phyloP scores from a whole-genome alignment of 2,329 filamentous ascomycete species.

The Hawksworthiomyces lignivorus region DNA sequence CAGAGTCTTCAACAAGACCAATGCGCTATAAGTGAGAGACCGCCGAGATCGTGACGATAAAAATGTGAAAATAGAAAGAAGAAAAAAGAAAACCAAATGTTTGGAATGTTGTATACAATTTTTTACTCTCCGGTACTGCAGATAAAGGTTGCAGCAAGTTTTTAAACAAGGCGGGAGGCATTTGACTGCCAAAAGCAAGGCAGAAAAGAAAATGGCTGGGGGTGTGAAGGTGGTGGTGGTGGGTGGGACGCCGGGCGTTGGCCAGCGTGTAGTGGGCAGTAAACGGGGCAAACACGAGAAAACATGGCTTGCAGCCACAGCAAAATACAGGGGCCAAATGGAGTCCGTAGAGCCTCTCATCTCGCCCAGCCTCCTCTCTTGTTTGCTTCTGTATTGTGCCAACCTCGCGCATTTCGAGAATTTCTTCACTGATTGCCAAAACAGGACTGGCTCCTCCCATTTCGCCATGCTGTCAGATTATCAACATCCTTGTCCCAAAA shows the following conservation, averaged over 20 bases:
- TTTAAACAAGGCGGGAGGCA: slow-evolving; percentile 6
- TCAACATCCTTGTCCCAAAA: no score
- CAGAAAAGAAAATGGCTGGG: slow-evolving; percentile 8
- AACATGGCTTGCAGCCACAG: no score
- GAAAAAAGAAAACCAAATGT: not conserved
- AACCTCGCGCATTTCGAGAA: slow-evolving; percentile 11
- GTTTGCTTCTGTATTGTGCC: no score
- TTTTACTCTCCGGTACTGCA: no score
- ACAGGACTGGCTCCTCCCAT: no score
- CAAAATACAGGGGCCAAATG: no score
- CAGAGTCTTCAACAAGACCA: no score
- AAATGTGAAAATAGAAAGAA: slow-evolving; percentile 1
- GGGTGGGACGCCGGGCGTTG: not conserved
- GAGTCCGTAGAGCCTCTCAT: no score
- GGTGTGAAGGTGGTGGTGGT: not conserved
- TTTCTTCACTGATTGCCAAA: no score
- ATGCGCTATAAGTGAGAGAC: no score
- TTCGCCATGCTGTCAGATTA: no score
- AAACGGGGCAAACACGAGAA: not conserved
- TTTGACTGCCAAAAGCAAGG: not conserved
- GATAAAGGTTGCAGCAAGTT: slow-evolving; percentile 6
- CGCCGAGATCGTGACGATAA: not conserved
- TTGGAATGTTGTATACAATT: no score
- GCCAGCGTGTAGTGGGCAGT: slow-evolving; percentile 2
- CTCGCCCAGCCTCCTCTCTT: slow-evolving; percentile 9